Evolutionary conservation across 1,139 yeast genomes (phyloP).

Genomic region (Taphrina deformans): DNA sequence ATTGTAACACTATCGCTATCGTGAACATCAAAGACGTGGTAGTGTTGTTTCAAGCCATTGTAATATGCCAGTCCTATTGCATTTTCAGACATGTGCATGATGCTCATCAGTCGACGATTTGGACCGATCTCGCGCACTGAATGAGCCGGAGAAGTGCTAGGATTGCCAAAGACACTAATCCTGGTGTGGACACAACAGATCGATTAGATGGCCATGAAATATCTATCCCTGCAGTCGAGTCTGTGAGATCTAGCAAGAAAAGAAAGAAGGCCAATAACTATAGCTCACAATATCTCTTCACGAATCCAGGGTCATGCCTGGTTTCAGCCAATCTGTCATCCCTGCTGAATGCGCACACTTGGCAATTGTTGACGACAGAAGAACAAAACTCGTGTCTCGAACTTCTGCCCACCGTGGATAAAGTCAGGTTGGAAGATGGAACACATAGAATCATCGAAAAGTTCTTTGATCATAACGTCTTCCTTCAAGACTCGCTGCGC

Average conservation of each 20-base stretch:
- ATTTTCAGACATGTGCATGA: no score
- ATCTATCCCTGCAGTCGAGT: not conserved
- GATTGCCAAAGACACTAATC: not conserved
- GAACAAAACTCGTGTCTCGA: conserved; percentile 7
- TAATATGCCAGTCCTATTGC: not conserved
- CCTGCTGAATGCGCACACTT: conserved; percentile 6
- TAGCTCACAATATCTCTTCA: not conserved
- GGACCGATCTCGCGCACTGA: no score
- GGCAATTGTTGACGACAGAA: conserved; percentile 8
- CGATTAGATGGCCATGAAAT: not conserved
- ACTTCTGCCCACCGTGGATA: conserved; percentile 29
- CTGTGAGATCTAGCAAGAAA: not conserved
- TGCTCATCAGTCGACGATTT: no score
- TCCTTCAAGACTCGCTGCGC: conserved; percentile 33
- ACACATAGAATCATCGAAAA: not conserved
- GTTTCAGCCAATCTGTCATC: not conserved
- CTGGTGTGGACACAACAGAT: not conserved
- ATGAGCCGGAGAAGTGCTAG: conserved; percentile 6
- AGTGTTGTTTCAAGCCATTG: no score
- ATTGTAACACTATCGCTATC: no score
- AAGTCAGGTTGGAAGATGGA: not conserved
- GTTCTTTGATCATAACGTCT: conserved; percentile 32
- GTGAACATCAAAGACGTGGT: no score
- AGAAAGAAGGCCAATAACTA: not conserved
- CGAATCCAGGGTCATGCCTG: conserved; percentile 2